Evolutionary conservation across 805 yeast genomes (phyloP).

Genomic region (Deakozyma indianensis): DNA sequence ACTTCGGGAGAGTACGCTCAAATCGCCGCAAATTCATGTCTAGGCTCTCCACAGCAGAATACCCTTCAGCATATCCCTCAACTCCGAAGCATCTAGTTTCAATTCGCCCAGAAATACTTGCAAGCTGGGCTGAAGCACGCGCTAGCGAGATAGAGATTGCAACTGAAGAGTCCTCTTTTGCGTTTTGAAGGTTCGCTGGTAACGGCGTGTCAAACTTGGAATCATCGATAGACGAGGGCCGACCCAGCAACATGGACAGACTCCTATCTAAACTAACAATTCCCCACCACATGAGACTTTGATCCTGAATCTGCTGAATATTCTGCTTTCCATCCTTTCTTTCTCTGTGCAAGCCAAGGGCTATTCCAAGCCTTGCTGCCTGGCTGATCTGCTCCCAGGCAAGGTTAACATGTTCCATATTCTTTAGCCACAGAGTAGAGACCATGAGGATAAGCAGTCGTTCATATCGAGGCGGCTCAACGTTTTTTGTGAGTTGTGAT

Average conservation of each 20-base stretch:
- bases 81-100: not conserved
- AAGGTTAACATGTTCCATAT: not conserved
- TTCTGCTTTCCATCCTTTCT: not conserved
- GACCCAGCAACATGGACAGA: not conserved
- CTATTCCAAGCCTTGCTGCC: not conserved
- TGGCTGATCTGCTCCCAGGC: slow-evolving; percentile 1
- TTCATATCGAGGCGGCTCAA: not conserved
- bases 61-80: not conserved
- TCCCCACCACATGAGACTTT: not conserved
- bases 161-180: not conserved
- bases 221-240: not conserved
- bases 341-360: not conserved
- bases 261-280: not conserved
- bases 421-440: not conserved
- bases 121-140: not conserved
- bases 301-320: not conserved
- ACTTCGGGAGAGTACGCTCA: not conserved
- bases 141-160: not conserved
- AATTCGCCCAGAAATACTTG: not conserved
- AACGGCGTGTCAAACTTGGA: not conserved
- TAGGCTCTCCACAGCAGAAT: not conserved
- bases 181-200: not conserved
- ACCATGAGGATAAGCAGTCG: not conserved
- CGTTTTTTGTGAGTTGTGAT: not conserved
- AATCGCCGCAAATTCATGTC: not conserved